Evolutionary conservation across 2,329 filamentous ascomycete genomes (phyloP), one percentile per base, ranked within the genome.

Genomic region (Gaeumannomyces sp.): DNA sequence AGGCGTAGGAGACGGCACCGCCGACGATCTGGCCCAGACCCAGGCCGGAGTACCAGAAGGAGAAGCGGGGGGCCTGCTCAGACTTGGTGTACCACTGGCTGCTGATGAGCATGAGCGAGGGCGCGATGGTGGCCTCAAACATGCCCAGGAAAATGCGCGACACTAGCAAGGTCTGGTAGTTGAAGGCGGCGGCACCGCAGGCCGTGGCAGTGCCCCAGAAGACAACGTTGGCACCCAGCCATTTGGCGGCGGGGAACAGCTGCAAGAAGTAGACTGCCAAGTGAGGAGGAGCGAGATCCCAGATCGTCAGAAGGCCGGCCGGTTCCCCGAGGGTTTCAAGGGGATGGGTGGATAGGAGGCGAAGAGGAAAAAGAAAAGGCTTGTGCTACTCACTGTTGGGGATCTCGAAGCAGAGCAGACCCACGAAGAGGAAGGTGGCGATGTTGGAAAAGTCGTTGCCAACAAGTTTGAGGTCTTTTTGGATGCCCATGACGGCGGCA

Each of bases 401-500:
- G 3, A 88, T 74, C 72, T 88, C 85, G 35, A 84, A 85, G 66
- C 83, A 77, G 1, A 86, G 74, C 64, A 85, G 82, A 4, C 83
- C 86, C 58, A 89, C 85, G 69, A 86, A 89, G 69, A 89, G 84
- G 33, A 84, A 82, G 0, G 85, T 87, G 3, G 85, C 85, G 25
- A 85, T 73, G 73, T 86, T 86, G 61, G 83, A 84, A 72, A 89
- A 89, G 61, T 89, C 80, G 66, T 89, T 87, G 25, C 82, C 83
- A 16, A 74, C 72, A 61, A 89, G 78, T 0, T 80, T 75, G 8
- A 86, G 77, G 65, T 88, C 85, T 62, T 79, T 73, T 28, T 74
- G 76, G 10, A 90, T 72, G 3, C 86, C 85, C 87, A 89, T 90
- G 63, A 90, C 85, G 66, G 83, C 84, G 25, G 85, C 85, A 70